These are phyloP conservation scores for Diaporthe australafricana DNA, from an alignment of 2,329 filamentous ascomycete genomes.

Conservation along the genomic window DNA sequence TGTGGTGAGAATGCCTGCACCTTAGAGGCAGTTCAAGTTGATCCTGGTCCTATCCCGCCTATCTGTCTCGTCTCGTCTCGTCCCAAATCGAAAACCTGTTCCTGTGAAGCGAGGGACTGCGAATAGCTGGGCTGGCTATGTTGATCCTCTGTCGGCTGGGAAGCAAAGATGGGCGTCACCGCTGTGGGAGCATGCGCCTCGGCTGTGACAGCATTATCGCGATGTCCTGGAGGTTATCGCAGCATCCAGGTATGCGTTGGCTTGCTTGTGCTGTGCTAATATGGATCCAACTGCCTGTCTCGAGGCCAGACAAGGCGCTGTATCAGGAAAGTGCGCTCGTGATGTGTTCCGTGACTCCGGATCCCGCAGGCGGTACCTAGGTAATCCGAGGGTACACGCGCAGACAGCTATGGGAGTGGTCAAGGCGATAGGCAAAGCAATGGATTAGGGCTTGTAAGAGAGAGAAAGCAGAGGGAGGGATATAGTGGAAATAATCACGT, in stretches of 20 bases:
- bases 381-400: background rate
- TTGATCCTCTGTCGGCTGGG: background rate
- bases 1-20: background rate
- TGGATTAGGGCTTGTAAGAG: background rate
- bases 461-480: background rate
- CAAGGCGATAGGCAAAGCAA: background rate
- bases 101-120: background rate
- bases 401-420: background rate
- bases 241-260: background rate
- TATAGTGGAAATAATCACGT: background rate
- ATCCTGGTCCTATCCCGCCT: background rate
- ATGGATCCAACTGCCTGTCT: background rate
- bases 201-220: conserved; percentile 25
- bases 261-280: background rate
- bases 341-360: background rate
- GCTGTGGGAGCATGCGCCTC: conserved; percentile 21
- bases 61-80: background rate
- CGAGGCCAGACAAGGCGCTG: conserved; percentile 3
- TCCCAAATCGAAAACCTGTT: too few relatives aligned
- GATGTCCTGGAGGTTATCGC: background rate
- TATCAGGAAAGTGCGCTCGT: conserved; percentile 28
- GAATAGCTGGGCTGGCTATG: too few relatives aligned
- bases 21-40: background rate
- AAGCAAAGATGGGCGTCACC: background rate
- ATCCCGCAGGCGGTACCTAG: background rate